These are phyloP conservation scores for Debaryomycetaceae sp. DNA, from an alignment of 1,139 yeast species.

Conservation along the genomic window DNA sequence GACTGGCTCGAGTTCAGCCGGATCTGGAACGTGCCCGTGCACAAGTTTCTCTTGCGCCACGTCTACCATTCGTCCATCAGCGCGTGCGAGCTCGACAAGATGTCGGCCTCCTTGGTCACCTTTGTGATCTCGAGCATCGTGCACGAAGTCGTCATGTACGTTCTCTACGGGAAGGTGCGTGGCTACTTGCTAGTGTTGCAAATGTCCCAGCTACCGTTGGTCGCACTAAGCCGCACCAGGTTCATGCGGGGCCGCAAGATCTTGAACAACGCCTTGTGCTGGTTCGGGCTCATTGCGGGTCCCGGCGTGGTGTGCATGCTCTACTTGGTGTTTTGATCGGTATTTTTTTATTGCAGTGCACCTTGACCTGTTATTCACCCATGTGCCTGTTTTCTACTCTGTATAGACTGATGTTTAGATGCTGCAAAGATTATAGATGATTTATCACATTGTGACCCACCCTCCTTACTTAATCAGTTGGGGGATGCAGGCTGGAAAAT, in stretches of 20 bases:
- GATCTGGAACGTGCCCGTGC: slow-evolving; percentile 95
- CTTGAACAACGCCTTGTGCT: slow-evolving; percentile 74
- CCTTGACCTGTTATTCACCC: no score
- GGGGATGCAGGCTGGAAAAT: no score
- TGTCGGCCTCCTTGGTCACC: slow-evolving; percentile 67
- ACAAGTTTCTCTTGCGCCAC: slow-evolving; percentile 77
- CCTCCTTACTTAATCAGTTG: no score
- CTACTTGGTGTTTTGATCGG: slow-evolving; percentile 67
- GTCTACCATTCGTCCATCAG: slow-evolving; percentile 89
- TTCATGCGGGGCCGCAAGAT: slow-evolving; percentile 44
- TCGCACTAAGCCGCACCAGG: slow-evolving; percentile 40
- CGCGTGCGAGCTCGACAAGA: slow-evolving; percentile 54
- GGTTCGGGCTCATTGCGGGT: slow-evolving; percentile 87
- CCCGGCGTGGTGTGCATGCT: slow-evolving; percentile 84
- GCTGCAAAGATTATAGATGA: no score
- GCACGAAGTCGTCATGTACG: slow-evolving; percentile 90
- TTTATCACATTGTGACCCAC: no score
- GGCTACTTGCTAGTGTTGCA: slow-evolving; percentile 74
- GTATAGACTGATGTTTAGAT: no score
- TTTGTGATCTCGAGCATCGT: slow-evolving; percentile 71
- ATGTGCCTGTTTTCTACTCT: no score
- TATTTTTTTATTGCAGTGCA: no score
- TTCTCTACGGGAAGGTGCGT: slow-evolving; percentile 66
- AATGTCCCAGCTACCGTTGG: slow-evolving; percentile 70
- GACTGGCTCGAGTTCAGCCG: slow-evolving; percentile 93